These are phyloP conservation scores for Sclerotinia spermophila DNA, from an alignment of 2,329 filamentous ascomycete species.

Conservation along the genomic window DNA sequence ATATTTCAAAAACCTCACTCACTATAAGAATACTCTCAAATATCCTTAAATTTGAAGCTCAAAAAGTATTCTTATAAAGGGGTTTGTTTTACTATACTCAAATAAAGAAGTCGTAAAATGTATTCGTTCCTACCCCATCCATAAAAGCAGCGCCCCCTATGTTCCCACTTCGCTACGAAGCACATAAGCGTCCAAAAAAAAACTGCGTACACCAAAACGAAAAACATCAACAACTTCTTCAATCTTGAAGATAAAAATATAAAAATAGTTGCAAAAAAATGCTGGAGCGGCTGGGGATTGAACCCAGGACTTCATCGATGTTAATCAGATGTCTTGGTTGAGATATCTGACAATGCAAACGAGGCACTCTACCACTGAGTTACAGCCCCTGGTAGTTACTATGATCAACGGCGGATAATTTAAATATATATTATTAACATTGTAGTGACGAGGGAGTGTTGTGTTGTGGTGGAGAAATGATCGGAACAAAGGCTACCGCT, in stretches of 20 bases:
- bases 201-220: not conserved
- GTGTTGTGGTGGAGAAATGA: not conserved
- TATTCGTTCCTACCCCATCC: no score
- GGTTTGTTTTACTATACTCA: no score
- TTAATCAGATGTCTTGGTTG: accelerated
- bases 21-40: no score
- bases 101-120: not conserved
- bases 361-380: conserved; percentile 17
- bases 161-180: not conserved
- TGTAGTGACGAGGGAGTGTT: accelerated
- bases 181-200: not conserved
- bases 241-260: no score
- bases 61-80: no score
- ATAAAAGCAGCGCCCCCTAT: not conserved
- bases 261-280: not conserved
- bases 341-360: not conserved
- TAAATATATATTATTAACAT: accelerated
- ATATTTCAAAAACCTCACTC: no score
- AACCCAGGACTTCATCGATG: conserved; percentile 14
- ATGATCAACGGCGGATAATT: accelerated
- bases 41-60: no score
- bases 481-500: not conserved
- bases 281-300: conserved; percentile 7
- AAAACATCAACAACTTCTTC: not conserved
- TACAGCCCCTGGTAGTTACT: not conserved